Percentiles rank a stretch among this genome's conserved stretches.
phyloP scores from a whole-genome alignment of 2,329 filamentous ascomycete genomes.

The Aureobasidium melanogenum region DNA sequence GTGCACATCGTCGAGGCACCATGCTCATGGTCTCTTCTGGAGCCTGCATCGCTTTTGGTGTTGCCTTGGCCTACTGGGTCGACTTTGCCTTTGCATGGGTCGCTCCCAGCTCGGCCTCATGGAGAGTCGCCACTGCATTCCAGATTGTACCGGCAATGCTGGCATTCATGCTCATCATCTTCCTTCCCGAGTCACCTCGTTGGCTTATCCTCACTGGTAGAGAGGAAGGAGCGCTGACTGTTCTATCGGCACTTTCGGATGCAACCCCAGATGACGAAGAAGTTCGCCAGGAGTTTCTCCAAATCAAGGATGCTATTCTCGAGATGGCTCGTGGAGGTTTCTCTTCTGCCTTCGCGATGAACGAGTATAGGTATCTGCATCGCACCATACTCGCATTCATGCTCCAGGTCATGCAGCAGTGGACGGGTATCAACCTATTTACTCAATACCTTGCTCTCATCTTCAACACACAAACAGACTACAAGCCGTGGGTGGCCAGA shows the following conservation, averaged over 20 bases:
- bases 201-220: constrained; percentile 27
- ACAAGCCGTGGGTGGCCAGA: constrained; percentile 22
- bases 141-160: constrained; percentile 23
- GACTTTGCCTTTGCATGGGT: constrained; percentile 24
- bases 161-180: constrained; percentile 17
- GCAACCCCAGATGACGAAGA: constrained; percentile 27
- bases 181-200: constrained; percentile 26
- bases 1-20: constrained; percentile 37
- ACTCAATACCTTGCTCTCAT: constrained; percentile 37
- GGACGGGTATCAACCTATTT: constrained; percentile 28
- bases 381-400: constrained; percentile 34
- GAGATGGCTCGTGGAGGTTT: constrained; percentile 25
- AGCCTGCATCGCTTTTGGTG: constrained; percentile 36
- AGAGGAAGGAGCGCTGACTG: constrained; percentile 26
- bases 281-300: constrained; percentile 19
- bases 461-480: constrained; percentile 29
- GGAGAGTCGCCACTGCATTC: constrained; percentile 24
- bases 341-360: constrained; percentile 26
- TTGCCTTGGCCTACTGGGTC: constrained; percentile 35
- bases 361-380: constrained; percentile 36
- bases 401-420: constrained; percentile 39
- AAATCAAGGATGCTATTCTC: constrained; percentile 30
- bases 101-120: constrained; percentile 22
- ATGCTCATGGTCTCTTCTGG: constrained; percentile 41
- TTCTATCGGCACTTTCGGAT: constrained; percentile 27